Evolutionary conservation across 2,329 filamentous ascomycete species (phyloP), one percentile per base, ranked within the genome.

Genomic region (Ceratocystiopsis minuta): DNA sequence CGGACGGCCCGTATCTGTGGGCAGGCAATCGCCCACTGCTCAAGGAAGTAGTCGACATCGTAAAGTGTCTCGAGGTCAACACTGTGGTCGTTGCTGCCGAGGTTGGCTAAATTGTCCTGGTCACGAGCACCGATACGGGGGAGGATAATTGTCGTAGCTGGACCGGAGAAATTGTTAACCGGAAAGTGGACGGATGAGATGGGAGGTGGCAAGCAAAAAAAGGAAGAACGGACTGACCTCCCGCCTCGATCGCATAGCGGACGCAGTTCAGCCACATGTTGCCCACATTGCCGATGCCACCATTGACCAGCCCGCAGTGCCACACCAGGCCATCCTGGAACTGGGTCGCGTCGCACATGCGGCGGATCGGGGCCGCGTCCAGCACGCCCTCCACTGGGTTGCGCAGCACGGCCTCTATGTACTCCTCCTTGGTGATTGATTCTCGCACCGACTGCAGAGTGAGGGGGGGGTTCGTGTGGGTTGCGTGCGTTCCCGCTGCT

Each of bases 241-340:
- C 46, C 3, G 46, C 48, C 43, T 59, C 55, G 32, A 62, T 56
- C 6, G 58, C 57, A 42, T 55, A 59, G 41, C 57, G 53, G 9
- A 61, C 43, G 46, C 59, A 62, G 45, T 57, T 58, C 35, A 61
- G 48, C 42, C 59, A 50, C 36, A 56, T 55, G 44, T 58, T 57
- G 40, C 56, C 52, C 11, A 59, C 51, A 37, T 60, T 58, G 9
- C 54, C 59, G 16, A 62, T 53, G 3, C 57, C 59, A 13, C 60
- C 60, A 12, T 55, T 53, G 15, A 57, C 53, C 20, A 55, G 50
- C 10, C 52, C 54, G 36, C 61, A 56, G 32, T 56, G 53, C 49
- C 61, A 57, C 16, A 61, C 53, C 16, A 62, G 49, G 7, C 58
- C 56, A 4, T 53, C 51, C 2, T 51, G 52, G 54, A 56, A 60